A percentile compares a stretch with the other conserved stretches of the same genome.
These are phyloP conservation scores for Cutaneotrichosporon sp. DNA, from an alignment of 1,284 basidiomycete species.

Conservation along the genomic window DNA sequence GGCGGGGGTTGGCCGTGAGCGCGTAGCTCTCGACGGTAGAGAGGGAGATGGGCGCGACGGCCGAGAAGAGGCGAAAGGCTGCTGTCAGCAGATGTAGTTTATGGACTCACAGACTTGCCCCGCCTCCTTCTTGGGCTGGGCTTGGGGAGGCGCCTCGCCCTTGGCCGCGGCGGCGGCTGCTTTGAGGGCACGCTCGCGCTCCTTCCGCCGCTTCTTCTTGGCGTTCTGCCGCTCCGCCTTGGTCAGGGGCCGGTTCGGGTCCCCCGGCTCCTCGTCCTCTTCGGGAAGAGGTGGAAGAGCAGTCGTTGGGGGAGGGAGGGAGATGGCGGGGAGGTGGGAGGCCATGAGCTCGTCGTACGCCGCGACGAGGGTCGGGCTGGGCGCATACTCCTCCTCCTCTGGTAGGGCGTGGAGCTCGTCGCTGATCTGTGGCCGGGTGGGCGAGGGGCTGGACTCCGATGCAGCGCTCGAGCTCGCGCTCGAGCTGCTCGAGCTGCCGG, in stretches of 20 bases:
- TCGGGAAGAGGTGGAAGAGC: conserved; percentile 12
- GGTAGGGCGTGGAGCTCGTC: neutral
- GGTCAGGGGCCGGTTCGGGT: conserved; percentile 34
- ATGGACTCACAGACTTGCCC: conserved; percentile 25
- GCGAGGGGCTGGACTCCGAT: neutral
- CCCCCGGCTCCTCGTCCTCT: conserved; percentile 21
- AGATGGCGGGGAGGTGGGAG: conserved; percentile 16
- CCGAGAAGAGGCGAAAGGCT: conserved; percentile 42
- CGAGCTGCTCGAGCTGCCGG: conserved; percentile 4
- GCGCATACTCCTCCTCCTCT: conserved; percentile 15
- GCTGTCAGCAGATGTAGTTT: too few species aligned
- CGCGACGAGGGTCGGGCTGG: conserved; percentile 25
- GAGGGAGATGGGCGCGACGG: conserved; percentile 26
- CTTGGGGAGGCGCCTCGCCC: conserved; percentile 11
- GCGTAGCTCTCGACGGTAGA: conserved; percentile 27
- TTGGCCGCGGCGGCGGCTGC: conserved; percentile 16
- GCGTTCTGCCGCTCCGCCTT: conserved; percentile 51
- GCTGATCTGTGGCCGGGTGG: neutral
- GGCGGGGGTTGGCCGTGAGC: conserved; percentile 20
- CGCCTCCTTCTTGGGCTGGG: conserved; percentile 1
- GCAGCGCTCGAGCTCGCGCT: neutral
- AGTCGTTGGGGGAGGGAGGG: neutral
- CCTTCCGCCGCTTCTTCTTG: conserved; percentile 48
- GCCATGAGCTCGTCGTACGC: conserved; percentile 33
- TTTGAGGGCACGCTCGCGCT: conserved; percentile 37